phyloP scores from a whole-genome alignment of 352 stramenopile genomes.

The Phytophthora pinifolia region DNA sequence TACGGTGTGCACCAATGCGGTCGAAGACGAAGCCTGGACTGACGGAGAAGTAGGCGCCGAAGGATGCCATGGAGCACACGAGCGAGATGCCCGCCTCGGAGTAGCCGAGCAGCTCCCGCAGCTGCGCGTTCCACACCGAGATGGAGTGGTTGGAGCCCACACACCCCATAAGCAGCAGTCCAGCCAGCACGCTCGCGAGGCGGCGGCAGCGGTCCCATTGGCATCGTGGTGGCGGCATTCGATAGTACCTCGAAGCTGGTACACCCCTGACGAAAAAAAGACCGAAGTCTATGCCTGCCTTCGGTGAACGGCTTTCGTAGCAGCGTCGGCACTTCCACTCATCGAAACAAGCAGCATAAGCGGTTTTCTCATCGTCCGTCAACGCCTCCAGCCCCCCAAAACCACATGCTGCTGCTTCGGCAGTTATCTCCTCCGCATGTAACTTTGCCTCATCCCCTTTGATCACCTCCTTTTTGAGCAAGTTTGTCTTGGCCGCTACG shows the following conservation, averaged over 20 bases:
- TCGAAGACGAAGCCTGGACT: constrained; percentile 68
- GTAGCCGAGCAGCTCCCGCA: constrained; percentile 54
- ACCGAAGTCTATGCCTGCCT: too few relatives aligned
- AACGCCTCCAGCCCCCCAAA: too few relatives aligned
- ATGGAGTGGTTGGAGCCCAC: constrained; percentile 78
- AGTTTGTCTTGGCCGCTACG: too few relatives aligned
- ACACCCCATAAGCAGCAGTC: constrained; percentile 56
- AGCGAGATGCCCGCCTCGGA: constrained; percentile 74
- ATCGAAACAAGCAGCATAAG: too few relatives aligned
- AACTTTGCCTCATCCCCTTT: too few relatives aligned
- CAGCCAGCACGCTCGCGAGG: constrained; percentile 50
- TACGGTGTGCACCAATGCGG: constrained; percentile 58
- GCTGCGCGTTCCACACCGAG: constrained; percentile 77
- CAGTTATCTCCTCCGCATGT: too few relatives aligned
- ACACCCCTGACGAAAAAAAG: too few relatives aligned
- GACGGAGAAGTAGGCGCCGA: constrained; percentile 79
- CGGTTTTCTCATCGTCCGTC: too few relatives aligned
- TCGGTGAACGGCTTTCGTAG: too few relatives aligned
- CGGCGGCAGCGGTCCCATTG: constrained; percentile 28
- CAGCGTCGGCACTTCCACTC: too few relatives aligned
- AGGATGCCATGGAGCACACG: constrained; percentile 78
- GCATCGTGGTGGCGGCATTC: background rate
- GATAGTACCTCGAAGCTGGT: background rate
- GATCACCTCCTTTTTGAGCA: too few relatives aligned
- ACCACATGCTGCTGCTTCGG: too few relatives aligned